Base-by-base conservation (phyloP, 352 stramenopile genomes). In the Thalassiosira pacifica region DNA sequence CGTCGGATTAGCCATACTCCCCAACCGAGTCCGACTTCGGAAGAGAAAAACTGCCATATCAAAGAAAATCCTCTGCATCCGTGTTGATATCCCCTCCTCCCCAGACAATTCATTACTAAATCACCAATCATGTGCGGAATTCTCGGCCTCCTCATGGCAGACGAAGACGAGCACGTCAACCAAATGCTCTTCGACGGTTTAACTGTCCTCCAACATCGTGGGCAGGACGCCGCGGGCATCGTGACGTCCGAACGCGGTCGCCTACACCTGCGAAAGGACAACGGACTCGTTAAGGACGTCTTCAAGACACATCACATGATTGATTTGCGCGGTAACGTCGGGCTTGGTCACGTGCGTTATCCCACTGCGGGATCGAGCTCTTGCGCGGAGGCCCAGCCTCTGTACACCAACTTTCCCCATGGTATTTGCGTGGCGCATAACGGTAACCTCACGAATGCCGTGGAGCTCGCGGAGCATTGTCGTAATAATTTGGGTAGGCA, bases 101-200 rank as follows among this genome's bases (percentile, higher is more conserved):
- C n/a, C n/a, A n/a, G n/a, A n/a, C n/a, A n/a, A n/a, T n/a, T n/a
- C n/a, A n/a, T n/a, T n/a, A n/a, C n/a, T n/a, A n/a, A n/a, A n/a
- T n/a, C n/a, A n/a, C n/a, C n/a, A n/a, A n/a, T n/a, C n/a, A 99
- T 99, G 98, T 99, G 98, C 90, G 98, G 97, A 82, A 99, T 99
- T 88, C 97, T 99, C 64, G 98, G 96, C 61, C 91, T 99, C 66
- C 85, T 99, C 72, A 93, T 99, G 57, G 96, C 97, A 64, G 96
- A 99, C 91, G 96, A 98, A 91, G 93, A 98, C 87, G 93, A 59
- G 32, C 70, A 95, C 82, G 91, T 96, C 59, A 96, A 96, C 82
- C 92, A 96, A 90, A 86, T 94, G 78, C 69, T 99, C 57, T 98
- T 98, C 90, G 97, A 99, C 91, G 97, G 97, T 8, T 95, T 99